Evolutionary conservation across 345 rosid species (phyloP).

Genomic region (Aurinia saxatilis): DNA sequence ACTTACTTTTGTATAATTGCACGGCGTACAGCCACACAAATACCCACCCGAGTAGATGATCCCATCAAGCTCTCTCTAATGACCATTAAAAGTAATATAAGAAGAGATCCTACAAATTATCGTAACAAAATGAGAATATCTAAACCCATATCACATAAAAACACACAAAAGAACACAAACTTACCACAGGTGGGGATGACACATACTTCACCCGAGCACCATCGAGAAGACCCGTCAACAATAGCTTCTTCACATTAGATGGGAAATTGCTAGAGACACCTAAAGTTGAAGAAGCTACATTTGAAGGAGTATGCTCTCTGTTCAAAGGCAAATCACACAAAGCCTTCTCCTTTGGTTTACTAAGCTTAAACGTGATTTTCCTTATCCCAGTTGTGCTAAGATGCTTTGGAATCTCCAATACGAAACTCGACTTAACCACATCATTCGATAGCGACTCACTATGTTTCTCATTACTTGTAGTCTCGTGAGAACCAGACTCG

Average conservation of each 20-base stretch:
- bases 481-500: conserved; percentile 34
- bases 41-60: conserved; percentile 68
- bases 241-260: conserved; percentile 71
- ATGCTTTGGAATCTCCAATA: conserved; percentile 79
- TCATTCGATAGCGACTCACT: conserved; percentile 28
- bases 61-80: conserved; percentile 56
- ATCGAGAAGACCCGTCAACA: conserved; percentile 51
- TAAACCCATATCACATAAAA: background rate
- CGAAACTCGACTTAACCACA: conserved; percentile 46
- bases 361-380: conserved; percentile 76
- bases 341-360: conserved; percentile 49
- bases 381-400: conserved; percentile 68
- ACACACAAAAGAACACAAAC: background rate
- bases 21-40: conserved; percentile 71
- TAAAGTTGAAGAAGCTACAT: background rate
- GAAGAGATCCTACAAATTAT: background rate
- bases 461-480: conserved; percentile 39
- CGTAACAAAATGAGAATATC: background rate
- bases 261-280: conserved; percentile 57
- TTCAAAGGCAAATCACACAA: background rate
- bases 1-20: conserved; percentile 63
- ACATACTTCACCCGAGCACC: conserved; percentile 75
- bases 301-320: background rate
- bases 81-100: conserved; percentile 8
- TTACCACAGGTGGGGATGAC: conserved; percentile 53